These are phyloP conservation scores for Abelmoschus esculentus DNA, from an alignment of 345 rosid species.

Conservation along the genomic window DNA sequence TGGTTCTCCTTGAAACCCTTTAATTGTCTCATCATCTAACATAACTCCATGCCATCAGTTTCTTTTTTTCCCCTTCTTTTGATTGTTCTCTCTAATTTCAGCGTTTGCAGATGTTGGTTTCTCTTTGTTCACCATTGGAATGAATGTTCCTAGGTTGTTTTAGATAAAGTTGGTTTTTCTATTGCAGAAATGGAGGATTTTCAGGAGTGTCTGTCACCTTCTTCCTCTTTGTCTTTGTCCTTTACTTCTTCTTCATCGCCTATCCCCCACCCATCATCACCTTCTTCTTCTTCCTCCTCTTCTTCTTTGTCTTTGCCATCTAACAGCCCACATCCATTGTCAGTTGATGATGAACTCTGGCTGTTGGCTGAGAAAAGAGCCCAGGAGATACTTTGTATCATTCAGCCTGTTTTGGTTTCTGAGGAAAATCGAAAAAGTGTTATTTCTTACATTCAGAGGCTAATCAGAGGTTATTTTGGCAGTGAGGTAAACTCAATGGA, in stretches of 20 bases:
- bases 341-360: constrained; percentile 56
- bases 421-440: constrained; percentile 57
- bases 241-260: constrained; percentile 19
- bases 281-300: not conserved
- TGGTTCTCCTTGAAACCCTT: not conserved
- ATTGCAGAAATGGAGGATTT: constrained; percentile 48
- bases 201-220: constrained; percentile 34
- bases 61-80: too few species aligned
- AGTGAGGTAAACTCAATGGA: constrained; percentile 48
- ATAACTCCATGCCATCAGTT: too few species aligned
- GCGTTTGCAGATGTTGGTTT: not conserved
- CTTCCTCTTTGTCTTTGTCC: constrained; percentile 28
- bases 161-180: constrained; percentile 13
- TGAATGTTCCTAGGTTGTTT: constrained; percentile 15
- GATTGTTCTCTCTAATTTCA: not conserved
- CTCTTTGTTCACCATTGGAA: not conserved
- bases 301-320: constrained; percentile 5
- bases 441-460: constrained; percentile 41
- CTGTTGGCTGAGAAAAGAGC: constrained; percentile 62
- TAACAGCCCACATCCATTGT: constrained; percentile 25
- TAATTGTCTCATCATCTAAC: not conserved
- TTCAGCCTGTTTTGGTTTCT: constrained; percentile 62
- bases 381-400: constrained; percentile 55
- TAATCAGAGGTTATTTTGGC: constrained; percentile 46
- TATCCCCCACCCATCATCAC: not conserved